Percentiles rank a stretch among this genome's conserved stretches.
Conservation (phyloP, 148 eudicot species). For the Rhododendron mucronatum region DNA sequence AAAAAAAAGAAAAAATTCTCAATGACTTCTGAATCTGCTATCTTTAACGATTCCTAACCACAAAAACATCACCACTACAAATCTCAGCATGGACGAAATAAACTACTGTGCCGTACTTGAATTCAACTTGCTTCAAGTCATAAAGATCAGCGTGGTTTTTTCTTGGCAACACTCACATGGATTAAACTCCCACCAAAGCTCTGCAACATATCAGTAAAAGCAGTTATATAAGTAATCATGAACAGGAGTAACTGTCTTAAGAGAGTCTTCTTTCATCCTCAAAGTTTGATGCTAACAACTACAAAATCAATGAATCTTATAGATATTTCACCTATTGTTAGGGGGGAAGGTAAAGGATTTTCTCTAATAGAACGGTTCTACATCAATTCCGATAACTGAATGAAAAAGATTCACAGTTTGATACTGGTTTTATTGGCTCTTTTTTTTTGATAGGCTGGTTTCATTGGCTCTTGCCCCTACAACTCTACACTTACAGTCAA, state of each 20-base stretch:
- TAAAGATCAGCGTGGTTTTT: constrained; percentile 27
- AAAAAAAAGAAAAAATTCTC: background rate
- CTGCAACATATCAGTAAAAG: too few relatives aligned
- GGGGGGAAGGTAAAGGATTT: too few relatives aligned
- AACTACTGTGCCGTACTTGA: background rate
- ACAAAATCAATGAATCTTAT: background rate
- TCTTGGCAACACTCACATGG: constrained; percentile 7
- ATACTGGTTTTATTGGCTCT: too few relatives aligned
- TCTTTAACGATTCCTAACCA: background rate
- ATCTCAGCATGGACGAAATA: background rate
- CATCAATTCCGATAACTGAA: too few relatives aligned
- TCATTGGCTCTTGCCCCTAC: background rate
- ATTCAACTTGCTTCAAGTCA: background rate
- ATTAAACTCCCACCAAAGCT: too few relatives aligned
- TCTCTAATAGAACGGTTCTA: too few relatives aligned
- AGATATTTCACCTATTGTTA: too few relatives aligned
- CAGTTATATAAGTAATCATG: too few relatives aligned
- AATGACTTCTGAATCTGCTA: background rate
- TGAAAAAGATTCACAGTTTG: too few relatives aligned
- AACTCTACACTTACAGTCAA: background rate
- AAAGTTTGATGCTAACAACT: background rate
- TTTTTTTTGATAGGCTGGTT: too few relatives aligned
- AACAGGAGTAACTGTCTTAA: background rate
- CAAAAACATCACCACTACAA: background rate
- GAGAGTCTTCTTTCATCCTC: background rate